These are phyloP conservation scores for Vaccinium corymbosum DNA, from an alignment of 148 eudicot species.

Conservation along the genomic window DNA sequence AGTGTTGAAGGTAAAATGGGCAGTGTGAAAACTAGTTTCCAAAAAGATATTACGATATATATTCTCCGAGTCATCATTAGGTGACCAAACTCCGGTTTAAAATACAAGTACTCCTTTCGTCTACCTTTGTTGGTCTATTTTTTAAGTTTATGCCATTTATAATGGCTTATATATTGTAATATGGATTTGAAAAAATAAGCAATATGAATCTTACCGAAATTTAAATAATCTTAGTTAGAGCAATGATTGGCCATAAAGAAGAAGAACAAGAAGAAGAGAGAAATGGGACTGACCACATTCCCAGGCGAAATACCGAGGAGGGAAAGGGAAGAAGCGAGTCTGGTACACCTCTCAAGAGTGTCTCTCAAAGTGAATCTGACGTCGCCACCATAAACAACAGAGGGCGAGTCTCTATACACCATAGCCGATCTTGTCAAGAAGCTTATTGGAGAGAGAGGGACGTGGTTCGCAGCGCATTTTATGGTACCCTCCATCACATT, in stretches of 20 bases:
- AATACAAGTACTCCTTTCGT: too few species aligned
- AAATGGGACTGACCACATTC: conserved; percentile 34
- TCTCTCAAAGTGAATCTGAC: conserved; percentile 37
- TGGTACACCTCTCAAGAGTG: conserved; percentile 36
- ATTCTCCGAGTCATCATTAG: too few species aligned
- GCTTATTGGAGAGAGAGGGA: conserved; percentile 38
- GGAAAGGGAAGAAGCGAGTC: conserved; percentile 41
- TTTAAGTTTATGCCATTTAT: too few species aligned
- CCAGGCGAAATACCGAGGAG: conserved; percentile 28
- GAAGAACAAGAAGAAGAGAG: not conserved
- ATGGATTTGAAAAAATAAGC: not conserved
- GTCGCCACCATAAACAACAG: conserved; percentile 28
- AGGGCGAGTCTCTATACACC: conserved; percentile 30
- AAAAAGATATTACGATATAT: too few species aligned
- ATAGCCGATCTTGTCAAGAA: conserved; percentile 42
- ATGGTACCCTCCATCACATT: conserved; percentile 32
- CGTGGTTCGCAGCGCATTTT: conserved; percentile 38
- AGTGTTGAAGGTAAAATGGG: too few species aligned
- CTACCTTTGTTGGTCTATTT: too few species aligned
- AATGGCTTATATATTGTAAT: too few species aligned
- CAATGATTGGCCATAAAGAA: not conserved
- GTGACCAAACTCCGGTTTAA: too few species aligned
- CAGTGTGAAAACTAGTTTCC: too few species aligned
- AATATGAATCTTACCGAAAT: not conserved
- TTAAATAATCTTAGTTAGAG: too few species aligned